phyloP scores from a whole-genome alignment of 768 basidiomycete species.

The Tylopilus sp. region DNA sequence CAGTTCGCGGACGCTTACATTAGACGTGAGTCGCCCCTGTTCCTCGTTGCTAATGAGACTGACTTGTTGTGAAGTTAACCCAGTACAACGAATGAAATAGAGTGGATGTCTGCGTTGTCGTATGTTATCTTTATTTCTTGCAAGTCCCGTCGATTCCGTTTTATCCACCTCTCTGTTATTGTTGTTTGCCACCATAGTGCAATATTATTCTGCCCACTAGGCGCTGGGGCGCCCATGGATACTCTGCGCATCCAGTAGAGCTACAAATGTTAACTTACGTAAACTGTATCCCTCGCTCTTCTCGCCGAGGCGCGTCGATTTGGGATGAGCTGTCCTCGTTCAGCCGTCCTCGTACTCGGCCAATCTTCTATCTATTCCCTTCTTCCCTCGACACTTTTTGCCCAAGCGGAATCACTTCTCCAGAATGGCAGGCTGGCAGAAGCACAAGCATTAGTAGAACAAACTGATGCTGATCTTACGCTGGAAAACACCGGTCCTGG shows the following conservation, averaged over 20 bases:
- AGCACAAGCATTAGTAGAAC: conserved; percentile 59
- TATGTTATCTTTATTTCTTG: conserved; percentile 28
- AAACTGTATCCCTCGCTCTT: conserved; percentile 1
- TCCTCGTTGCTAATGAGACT: conserved; percentile 1
- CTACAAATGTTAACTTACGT: conserved; percentile 7
- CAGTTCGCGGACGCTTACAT: conserved; percentile 85
- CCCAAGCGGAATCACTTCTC: conserved; percentile 68
- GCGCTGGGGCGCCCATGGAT: not conserved
- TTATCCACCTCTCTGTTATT: not conserved
- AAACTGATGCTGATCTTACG: conserved; percentile 38
- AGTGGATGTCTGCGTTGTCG: conserved; percentile 2
- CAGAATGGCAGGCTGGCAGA: conserved; percentile 63
- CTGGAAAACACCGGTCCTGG: conserved; percentile 8
- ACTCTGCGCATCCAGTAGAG: not conserved
- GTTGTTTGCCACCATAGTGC: not conserved
- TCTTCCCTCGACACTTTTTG: conserved; percentile 66
- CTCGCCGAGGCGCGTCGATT: not conserved
- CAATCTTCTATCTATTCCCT: conserved; percentile 60
- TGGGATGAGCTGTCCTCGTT: conserved; percentile 51
- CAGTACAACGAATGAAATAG: conserved; percentile 26
- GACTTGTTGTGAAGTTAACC: conserved; percentile 20
- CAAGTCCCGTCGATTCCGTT: conserved; percentile 9
- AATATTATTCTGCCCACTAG: not conserved
- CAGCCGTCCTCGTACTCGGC: conserved; percentile 64
- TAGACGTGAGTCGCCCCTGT: conserved; percentile 60